Conservation (phyloP, 139 green algal species). For the Tetratostichococcus sp. region DNA sequence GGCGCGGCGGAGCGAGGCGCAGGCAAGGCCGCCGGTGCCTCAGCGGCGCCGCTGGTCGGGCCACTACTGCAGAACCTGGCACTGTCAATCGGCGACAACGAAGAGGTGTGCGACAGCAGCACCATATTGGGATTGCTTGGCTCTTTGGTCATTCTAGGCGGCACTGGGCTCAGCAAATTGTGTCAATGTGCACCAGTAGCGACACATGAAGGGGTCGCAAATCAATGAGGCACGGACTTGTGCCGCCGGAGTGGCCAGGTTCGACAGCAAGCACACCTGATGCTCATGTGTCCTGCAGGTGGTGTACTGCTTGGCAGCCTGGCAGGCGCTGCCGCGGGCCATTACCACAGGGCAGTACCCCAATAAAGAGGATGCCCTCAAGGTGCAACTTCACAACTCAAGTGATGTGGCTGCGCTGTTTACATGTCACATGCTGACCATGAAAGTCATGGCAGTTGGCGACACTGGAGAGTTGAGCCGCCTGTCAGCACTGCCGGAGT, state of each 20-base stretch:
- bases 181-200: too few relatives aligned
- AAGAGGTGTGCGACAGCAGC: slow-evolving; percentile 58
- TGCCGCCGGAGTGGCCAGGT: too few relatives aligned
- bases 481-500: too few relatives aligned
- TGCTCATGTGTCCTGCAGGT: slow-evolving; percentile 41
- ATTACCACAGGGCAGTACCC: slow-evolving; percentile 56
- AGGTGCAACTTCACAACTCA: slow-evolving; percentile 3
- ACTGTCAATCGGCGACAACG: slow-evolving; percentile 88
- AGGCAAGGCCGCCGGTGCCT: slow-evolving; percentile 47
- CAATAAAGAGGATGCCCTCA: slow-evolving; percentile 78
- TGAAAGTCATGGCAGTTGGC: too few relatives aligned
- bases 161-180: too few relatives aligned
- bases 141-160: too few relatives aligned
- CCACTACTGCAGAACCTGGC: slow-evolving; percentile 95
- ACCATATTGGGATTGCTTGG: too few relatives aligned
- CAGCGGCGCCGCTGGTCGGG: slow-evolving; percentile 73
- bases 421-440: background rate
- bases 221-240: too few relatives aligned
- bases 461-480: too few relatives aligned
- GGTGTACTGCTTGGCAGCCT: slow-evolving; percentile 92
- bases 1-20: slow-evolving; percentile 68
- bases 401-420: background rate
- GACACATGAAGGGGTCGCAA: too few relatives aligned
- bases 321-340: slow-evolving; percentile 63
- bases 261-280: too few relatives aligned